A percentile compares a stretch with the other conserved stretches of the same genome.
Conservation (phyloP, 768 basidiomycete genomes). For the Tricholoma saponaceum region DNA sequence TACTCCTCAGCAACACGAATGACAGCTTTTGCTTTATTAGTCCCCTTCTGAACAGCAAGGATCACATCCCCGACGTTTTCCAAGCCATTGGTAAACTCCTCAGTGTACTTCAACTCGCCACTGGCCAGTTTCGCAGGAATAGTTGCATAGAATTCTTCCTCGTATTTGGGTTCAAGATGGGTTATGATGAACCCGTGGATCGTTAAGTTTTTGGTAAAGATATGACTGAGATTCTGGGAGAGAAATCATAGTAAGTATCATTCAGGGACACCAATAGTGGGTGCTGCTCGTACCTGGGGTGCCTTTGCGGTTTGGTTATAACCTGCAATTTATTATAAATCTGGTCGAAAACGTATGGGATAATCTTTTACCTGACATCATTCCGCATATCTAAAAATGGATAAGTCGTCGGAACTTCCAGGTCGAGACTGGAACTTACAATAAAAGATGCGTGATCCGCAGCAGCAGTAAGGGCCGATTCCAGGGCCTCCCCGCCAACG, state of each 20-base stretch:
- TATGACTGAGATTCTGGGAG: constrained; percentile 31
- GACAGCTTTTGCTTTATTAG: constrained; percentile 31
- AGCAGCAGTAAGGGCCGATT: constrained; percentile 48
- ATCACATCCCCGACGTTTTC: constrained; percentile 34
- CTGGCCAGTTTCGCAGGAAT: constrained; percentile 37
- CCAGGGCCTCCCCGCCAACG: constrained; percentile 57
- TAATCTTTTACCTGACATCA: constrained; percentile 25
- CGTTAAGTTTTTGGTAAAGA: constrained; percentile 39
- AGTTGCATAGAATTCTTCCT: constrained; percentile 35
- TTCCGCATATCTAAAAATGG: constrained; percentile 33
- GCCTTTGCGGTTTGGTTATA: constrained; percentile 30
- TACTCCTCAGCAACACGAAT: constrained; percentile 30
- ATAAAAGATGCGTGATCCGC: constrained; percentile 46
- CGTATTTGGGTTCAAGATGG: constrained; percentile 29
- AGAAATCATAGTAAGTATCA: not conserved
- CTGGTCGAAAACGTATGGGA: not conserved
- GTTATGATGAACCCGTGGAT: constrained; percentile 34
- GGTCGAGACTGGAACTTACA: constrained; percentile 22
- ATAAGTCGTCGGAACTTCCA: not conserved
- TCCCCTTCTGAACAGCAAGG: constrained; percentile 29
- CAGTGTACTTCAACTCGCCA: constrained; percentile 44
- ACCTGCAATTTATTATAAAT: constrained; percentile 8
- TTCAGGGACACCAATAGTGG: not conserved
- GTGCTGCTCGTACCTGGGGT: constrained; percentile 18
- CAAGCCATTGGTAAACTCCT: constrained; percentile 42